Conservation (phyloP, 495 filamentous ascomycete genomes). For the Tuber umbilicatum region DNA sequence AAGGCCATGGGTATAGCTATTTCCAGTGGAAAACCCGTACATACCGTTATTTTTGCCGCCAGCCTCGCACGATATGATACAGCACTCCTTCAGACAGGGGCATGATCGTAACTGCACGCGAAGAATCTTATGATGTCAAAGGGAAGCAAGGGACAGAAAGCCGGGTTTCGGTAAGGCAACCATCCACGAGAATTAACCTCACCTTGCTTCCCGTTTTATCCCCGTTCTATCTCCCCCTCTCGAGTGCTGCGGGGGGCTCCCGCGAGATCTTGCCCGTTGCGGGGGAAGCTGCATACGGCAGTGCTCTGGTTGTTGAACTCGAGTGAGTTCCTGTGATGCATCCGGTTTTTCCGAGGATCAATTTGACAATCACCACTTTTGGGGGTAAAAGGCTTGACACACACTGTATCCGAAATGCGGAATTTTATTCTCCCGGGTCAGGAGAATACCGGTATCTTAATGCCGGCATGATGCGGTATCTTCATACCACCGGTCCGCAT, state of each 20-base stretch:
- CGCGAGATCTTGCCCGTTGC: background rate
- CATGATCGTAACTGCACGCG: background rate
- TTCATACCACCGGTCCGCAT: background rate
- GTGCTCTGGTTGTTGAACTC: background rate
- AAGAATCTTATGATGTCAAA: background rate
- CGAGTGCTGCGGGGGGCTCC: background rate
- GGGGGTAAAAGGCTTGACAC: background rate
- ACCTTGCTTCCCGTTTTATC: background rate
- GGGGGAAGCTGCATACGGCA: background rate
- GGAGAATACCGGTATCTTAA: background rate
- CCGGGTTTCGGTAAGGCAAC: background rate
- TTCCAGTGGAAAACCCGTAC: too few species aligned
- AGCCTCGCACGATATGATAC: too few species aligned
- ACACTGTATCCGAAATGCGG: background rate
- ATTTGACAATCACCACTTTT: background rate
- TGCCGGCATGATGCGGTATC: too few species aligned
- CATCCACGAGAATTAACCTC: background rate
- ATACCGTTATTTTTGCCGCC: too few species aligned
- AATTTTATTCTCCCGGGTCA: background rate
- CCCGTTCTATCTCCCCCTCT: background rate
- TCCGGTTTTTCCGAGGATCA: background rate
- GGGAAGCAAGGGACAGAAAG: background rate
- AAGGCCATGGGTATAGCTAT: too few species aligned
- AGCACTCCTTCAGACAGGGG: background rate
- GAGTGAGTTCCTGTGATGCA: background rate